phyloP scores from a whole-genome alignment of 2,329 filamentous ascomycete species.

The Pestalotiopsis fici region DNA sequence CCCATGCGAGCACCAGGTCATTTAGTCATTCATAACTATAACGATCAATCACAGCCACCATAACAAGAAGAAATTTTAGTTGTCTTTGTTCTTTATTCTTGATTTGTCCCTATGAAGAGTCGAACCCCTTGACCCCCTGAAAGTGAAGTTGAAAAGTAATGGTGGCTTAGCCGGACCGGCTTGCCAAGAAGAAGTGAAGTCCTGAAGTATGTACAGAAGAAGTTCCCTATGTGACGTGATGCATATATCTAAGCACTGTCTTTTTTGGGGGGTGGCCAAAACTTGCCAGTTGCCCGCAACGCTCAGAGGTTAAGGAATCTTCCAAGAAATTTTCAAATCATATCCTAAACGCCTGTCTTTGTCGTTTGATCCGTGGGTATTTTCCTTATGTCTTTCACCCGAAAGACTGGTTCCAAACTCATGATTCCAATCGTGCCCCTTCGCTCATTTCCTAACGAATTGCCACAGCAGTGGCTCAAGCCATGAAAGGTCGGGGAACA shows the following conservation, averaged over 20 bases:
- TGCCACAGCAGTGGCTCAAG: background rate
- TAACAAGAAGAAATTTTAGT: background rate
- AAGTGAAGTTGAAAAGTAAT: background rate
- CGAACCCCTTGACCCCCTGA: background rate
- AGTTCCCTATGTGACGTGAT: background rate
- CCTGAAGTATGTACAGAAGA: background rate
- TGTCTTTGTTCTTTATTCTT: background rate
- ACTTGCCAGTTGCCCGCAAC: background rate
- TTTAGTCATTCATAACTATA: background rate
- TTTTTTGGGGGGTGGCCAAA: background rate
- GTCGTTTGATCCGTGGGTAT: background rate
- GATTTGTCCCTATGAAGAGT: background rate
- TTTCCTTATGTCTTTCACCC: background rate
- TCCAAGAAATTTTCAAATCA: background rate
- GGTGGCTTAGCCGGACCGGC: background rate
- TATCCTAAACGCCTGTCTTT: conserved; percentile 3
- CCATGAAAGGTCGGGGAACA: background rate
- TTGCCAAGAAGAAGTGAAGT: background rate
- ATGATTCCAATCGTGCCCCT: background rate
- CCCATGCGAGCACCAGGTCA: background rate
- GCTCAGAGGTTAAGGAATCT: background rate
- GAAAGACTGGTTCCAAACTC: background rate
- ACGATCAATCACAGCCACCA: background rate
- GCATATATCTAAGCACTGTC: background rate
- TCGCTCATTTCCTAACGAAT: background rate